phyloP scores from a whole-genome alignment of 345 rosid species.

The Citrus medica region DNA sequence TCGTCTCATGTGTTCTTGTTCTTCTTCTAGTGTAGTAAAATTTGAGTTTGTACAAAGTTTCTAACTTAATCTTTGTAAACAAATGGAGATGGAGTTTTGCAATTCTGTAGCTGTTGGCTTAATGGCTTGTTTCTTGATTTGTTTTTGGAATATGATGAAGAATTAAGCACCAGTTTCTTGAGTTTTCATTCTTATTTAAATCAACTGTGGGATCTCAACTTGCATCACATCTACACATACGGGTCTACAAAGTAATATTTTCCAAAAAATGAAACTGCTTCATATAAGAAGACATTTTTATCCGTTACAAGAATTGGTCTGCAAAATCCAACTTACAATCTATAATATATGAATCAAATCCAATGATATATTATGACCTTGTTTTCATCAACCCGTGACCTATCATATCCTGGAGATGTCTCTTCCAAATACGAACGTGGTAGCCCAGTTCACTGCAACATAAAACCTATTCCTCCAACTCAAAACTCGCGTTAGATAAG shows the following conservation, averaged over 20 bases:
- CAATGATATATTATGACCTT: background rate
- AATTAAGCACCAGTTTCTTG: background rate
- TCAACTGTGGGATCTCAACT: background rate
- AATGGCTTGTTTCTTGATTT: slow-evolving; percentile 3
- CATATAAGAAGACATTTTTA: background rate
- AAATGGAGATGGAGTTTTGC: background rate
- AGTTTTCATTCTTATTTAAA: background rate
- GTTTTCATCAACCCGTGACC: background rate
- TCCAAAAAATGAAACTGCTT: background rate
- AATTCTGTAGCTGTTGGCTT: background rate
- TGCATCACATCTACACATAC: too few species aligned
- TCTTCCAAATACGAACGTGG: slow-evolving; percentile 71
- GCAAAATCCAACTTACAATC: background rate
- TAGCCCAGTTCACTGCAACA: slow-evolving; percentile 73
- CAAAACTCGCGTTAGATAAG: slow-evolving; percentile 65
- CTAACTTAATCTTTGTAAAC: too few species aligned
- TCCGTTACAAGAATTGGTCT: background rate
- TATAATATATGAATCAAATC: background rate
- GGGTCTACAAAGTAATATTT: background rate
- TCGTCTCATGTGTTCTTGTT: background rate
- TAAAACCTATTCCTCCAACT: slow-evolving; percentile 81
- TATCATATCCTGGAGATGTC: slow-evolving; percentile 62
- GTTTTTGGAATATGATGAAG: background rate
- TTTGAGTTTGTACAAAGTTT: background rate
- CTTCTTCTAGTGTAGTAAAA: background rate